Percentiles rank a stretch among this genome's conserved stretches.
Conservation (phyloP, 257 asterid species). For the Solanum chiquidenum region DNA sequence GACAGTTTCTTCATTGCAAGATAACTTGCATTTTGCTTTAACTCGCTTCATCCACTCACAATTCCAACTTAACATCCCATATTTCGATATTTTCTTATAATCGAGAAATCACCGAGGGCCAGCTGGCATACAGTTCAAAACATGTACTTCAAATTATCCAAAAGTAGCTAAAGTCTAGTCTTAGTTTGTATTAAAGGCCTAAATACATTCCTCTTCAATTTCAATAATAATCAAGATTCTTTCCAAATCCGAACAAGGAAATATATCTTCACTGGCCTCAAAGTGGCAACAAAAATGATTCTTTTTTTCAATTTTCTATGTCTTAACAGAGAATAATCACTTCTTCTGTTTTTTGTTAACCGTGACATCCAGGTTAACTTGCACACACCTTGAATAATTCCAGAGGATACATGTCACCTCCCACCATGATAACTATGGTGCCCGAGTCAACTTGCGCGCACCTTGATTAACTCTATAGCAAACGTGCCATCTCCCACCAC, state of each 20-base stretch:
- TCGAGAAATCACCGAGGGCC: background rate
- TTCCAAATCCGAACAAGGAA: background rate
- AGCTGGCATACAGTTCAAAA: background rate
- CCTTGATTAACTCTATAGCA: background rate
- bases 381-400: background rate
- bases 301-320: background rate
- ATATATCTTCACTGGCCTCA: background rate
- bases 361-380: background rate
- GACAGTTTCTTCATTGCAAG: background rate
- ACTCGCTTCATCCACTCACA: background rate
- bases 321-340: background rate
- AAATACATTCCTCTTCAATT: conserved; percentile 2
- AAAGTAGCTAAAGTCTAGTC: background rate
- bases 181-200: background rate
- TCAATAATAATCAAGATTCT: background rate
- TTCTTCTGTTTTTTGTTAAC: background rate
- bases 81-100: background rate
- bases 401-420: background rate
- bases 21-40: background rate
- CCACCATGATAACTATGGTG: background rate
- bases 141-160: background rate
- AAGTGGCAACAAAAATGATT: background rate
- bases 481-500: background rate
- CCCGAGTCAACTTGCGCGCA: background rate
- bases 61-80: background rate